A percentile compares a stretch with the other conserved stretches of the same genome.
Evolutionary conservation across 106 monocot species (phyloP).

Genomic region (Dactylorhiza incarnata): DNA sequence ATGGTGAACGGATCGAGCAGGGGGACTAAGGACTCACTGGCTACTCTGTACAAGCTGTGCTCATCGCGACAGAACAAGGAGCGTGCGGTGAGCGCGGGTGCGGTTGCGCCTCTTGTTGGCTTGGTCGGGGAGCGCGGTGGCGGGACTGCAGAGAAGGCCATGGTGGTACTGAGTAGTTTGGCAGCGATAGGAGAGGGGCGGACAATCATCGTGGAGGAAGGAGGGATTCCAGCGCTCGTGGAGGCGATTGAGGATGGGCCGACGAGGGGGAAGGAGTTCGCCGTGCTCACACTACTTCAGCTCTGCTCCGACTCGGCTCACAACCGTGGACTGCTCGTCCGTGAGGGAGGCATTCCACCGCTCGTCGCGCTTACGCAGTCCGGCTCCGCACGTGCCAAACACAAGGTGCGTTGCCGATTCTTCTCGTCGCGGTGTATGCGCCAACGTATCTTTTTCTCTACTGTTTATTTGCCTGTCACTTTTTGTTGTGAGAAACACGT

Average conservation of each 20-base stretch:
- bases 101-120: conserved; percentile 37
- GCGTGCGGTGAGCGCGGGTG: conserved; percentile 48
- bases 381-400: conserved; percentile 62
- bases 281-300: conserved; percentile 68
- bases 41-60: conserved; percentile 59
- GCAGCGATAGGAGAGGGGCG: conserved; percentile 40
- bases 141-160: conserved; percentile 51
- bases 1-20: conserved; percentile 31
- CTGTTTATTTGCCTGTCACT: too few relatives aligned
- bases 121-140: conserved; percentile 33
- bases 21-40: conserved; percentile 74
- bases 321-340: conserved; percentile 54
- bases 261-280: conserved; percentile 65
- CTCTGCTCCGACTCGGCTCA: conserved; percentile 50
- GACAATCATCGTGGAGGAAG: conserved; percentile 40
- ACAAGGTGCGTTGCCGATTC: conserved; percentile 42
- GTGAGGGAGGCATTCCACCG: conserved; percentile 89
- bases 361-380: conserved; percentile 77
- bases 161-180: conserved; percentile 48
- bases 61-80: conserved; percentile 48
- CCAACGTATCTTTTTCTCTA: too few relatives aligned
- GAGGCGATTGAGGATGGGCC: conserved; percentile 79
- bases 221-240: conserved; percentile 59
- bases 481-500: too few relatives aligned
- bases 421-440: neutral